Percentiles rank a stretch among this genome's conserved stretches.
These are phyloP conservation scores for Aspergillus quadrilineatus DNA, from an alignment of 2,329 filamentous ascomycete genomes.

Conservation along the genomic window DNA sequence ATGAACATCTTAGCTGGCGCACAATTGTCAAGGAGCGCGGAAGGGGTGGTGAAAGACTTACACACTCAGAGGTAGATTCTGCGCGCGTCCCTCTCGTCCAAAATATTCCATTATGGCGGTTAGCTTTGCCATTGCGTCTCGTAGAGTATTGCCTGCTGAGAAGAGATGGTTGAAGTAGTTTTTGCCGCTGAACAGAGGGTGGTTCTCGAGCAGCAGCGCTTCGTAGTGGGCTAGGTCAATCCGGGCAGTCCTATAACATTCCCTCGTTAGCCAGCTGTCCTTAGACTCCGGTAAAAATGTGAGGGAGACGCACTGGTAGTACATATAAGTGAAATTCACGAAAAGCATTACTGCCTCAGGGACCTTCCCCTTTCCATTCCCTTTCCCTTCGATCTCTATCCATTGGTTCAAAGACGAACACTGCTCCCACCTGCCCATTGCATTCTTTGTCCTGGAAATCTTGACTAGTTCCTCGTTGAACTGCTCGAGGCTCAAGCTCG, in stretches of 20 bases:
- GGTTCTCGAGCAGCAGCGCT: constrained; percentile 45
- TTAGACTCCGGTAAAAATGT: not conserved
- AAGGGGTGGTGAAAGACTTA: constrained; percentile 27
- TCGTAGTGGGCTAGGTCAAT: constrained; percentile 51
- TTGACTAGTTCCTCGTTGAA: constrained; percentile 14
- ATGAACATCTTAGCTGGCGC: not conserved
- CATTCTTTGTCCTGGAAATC: constrained; percentile 17
- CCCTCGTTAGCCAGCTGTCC: not conserved
- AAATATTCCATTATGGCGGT: constrained; percentile 51
- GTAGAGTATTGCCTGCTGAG: constrained; percentile 39
- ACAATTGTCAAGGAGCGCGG: not conserved
- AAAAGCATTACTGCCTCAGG: constrained; percentile 28
- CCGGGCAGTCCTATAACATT: constrained; percentile 39
- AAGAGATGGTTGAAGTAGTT: constrained; percentile 41
- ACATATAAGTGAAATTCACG: constrained; percentile 53
- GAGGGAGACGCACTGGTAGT: constrained; percentile 48
- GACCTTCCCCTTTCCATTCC: not conserved
- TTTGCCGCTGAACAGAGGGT: constrained; percentile 34
- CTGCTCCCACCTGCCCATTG: constrained; percentile 22
- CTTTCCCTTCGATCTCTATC: not conserved
- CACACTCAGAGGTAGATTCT: constrained; percentile 52
- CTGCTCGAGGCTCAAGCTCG: constrained; percentile 16
- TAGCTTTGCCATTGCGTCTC: constrained; percentile 47
- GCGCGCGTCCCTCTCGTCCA: constrained; percentile 46
- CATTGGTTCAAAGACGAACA: constrained; percentile 8